A percentile compares a stretch with the other conserved stretches of the same genome.
Evolutionary conservation across 805 yeast species (phyloP).

Genomic region (Starmerella lactis-condensi): DNA sequence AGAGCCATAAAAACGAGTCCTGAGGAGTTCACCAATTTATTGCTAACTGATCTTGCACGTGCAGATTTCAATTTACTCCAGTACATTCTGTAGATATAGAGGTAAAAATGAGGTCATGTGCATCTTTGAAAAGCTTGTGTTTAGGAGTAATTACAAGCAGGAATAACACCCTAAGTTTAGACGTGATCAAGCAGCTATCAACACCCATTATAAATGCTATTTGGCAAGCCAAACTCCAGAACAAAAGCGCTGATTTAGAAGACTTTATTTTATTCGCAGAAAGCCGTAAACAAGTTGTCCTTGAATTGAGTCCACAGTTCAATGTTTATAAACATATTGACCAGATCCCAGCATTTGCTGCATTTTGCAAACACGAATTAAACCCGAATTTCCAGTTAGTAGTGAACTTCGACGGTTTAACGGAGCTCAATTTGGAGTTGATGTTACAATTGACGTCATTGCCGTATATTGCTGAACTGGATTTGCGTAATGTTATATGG

Average conservation of each 20-base stretch:
- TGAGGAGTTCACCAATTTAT: neutral
- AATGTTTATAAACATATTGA: neutral
- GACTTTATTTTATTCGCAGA: too few relatives aligned
- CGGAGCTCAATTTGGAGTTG: neutral
- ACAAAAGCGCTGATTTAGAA: too few relatives aligned
- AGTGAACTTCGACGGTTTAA: neutral
- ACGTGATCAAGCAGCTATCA: too few relatives aligned
- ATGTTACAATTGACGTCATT: neutral
- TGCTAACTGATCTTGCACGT: neutral
- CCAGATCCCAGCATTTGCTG: neutral
- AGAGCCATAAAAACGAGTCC: neutral
- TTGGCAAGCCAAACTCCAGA: neutral
- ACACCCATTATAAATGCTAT: too few relatives aligned
- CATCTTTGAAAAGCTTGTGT: too few relatives aligned
- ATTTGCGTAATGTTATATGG: constrained; percentile 8
- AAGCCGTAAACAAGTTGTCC: constrained; percentile 1
- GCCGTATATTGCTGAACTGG: constrained; percentile 3
- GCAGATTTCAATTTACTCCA: neutral
- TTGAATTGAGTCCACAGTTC: neutral
- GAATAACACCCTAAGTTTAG: too few relatives aligned
- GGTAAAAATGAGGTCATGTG: too few relatives aligned
- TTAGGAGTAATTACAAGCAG: too few relatives aligned
- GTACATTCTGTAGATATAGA: too few relatives aligned
- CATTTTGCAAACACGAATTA: neutral
- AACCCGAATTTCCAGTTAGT: neutral